A percentile compares a stretch with the other conserved stretches of the same genome.
These are phyloP conservation scores for Penicillium nordicum DNA, from an alignment of 2,329 filamentous ascomycete species.

Conservation along the genomic window DNA sequence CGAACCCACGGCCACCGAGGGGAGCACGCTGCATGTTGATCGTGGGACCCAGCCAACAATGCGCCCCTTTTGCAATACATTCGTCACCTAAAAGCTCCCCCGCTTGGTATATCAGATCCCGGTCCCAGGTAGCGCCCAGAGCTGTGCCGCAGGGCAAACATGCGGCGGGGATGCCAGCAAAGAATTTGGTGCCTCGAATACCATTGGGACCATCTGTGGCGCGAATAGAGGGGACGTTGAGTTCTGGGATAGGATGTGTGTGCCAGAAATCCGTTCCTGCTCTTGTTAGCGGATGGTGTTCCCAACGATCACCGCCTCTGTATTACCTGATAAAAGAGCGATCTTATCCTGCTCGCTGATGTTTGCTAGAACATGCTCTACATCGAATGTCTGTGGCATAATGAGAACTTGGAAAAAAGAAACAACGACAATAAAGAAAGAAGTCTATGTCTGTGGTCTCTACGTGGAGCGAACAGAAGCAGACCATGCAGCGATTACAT, in stretches of 20 bases:
- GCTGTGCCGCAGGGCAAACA: constrained; percentile 60
- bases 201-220: constrained; percentile 69
- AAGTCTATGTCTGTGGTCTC: neutral
- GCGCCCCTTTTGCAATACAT: constrained; percentile 57
- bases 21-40: constrained; percentile 62
- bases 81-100: constrained; percentile 67
- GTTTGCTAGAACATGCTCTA: constrained; percentile 19
- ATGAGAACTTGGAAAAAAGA: neutral
- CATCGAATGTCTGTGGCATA: constrained; percentile 16
- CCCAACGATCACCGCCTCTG: neutral
- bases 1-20: constrained; percentile 27
- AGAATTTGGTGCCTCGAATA: constrained; percentile 65
- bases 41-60: constrained; percentile 59
- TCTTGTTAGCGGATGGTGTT: neutral
- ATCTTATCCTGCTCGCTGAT: constrained; percentile 22
- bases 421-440: neutral
- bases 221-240: constrained; percentile 62
- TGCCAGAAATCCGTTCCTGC: constrained; percentile 67
- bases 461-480: neutral
- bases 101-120: constrained; percentile 51
- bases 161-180: constrained; percentile 60
- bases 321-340: constrained; percentile 20
- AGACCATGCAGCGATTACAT: neutral
- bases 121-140: constrained; percentile 58
- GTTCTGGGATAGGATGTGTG: constrained; percentile 57